These are phyloP conservation scores for Rhodofomes roseus DNA, from an alignment of 1,284 basidiomycete genomes.

Conservation along the genomic window DNA sequence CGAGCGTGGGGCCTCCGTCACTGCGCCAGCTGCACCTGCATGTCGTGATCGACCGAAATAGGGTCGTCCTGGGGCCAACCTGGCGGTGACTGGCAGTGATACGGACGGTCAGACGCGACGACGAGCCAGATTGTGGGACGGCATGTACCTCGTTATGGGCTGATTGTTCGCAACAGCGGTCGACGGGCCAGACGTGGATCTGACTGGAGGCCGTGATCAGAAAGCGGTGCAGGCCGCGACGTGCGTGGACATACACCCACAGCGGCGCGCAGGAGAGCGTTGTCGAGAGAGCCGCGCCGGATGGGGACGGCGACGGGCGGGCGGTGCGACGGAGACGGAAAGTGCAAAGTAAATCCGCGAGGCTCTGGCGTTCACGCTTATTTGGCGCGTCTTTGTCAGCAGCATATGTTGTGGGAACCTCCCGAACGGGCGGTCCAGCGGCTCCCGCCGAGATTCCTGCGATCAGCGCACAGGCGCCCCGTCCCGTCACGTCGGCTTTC, in stretches of 20 bases:
- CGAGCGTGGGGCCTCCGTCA: background rate
- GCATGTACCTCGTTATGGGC: background rate
- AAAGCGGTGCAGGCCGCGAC: background rate
- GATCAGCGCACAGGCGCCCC: constrained; percentile 1
- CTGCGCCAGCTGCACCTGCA: background rate
- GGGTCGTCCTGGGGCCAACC: background rate
- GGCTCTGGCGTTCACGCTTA: background rate
- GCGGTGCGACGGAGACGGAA: background rate
- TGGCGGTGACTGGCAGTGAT: background rate
- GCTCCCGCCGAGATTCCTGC: constrained; percentile 1
- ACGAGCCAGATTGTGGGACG: background rate
- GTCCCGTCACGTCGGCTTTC: background rate
- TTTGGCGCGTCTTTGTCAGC: constrained; percentile 2
- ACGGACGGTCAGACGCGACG: background rate
- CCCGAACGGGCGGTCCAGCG: background rate
- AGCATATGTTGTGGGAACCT: constrained; percentile 1
- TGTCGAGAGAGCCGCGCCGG: background rate
- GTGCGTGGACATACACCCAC: background rate
- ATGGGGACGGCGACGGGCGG: background rate
- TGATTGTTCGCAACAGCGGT: background rate
- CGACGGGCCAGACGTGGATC: background rate
- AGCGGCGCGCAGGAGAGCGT: background rate
- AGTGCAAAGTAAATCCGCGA: background rate
- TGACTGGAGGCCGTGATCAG: background rate
- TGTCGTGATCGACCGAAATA: background rate